phyloP scores from a whole-genome alignment of 768 basidiomycete genomes.

The Rhizopogon vulgaris region DNA sequence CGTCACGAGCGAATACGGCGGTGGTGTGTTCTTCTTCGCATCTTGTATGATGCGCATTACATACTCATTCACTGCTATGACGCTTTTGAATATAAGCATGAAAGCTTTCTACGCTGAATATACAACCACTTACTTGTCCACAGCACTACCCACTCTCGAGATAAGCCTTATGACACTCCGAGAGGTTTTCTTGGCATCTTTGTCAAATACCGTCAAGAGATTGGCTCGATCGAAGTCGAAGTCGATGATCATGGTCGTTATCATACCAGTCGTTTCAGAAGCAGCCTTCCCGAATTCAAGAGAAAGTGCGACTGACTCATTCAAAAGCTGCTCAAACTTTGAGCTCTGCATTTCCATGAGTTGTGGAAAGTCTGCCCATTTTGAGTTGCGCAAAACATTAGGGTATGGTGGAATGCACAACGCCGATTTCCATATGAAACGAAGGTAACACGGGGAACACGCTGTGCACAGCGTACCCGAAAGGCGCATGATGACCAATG shows the following conservation, averaged over 20 bases:
- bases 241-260: too few relatives aligned
- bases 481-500: slow-evolving; percentile 35
- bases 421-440: slow-evolving; percentile 43
- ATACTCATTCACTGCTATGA: slow-evolving; percentile 70
- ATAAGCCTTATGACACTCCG: slow-evolving; percentile 55
- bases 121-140: slow-evolving; percentile 53
- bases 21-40: slow-evolving; percentile 22
- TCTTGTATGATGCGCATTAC: slow-evolving; percentile 53
- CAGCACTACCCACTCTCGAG: slow-evolving; percentile 61
- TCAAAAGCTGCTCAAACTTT: slow-evolving; percentile 43
- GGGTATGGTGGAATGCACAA: slow-evolving; percentile 32
- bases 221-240: slow-evolving; percentile 31
- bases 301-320: too few relatives aligned
- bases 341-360: slow-evolving; percentile 56
- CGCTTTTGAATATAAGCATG: slow-evolving; percentile 29
- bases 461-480: slow-evolving; percentile 38
- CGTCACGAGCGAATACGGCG: slow-evolving; percentile 23
- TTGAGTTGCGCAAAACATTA: slow-evolving; percentile 13
- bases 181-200: slow-evolving; percentile 55
- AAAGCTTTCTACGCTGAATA: background rate
- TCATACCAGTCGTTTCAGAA: too few relatives aligned
- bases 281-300: too few relatives aligned
- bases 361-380: slow-evolving; percentile 55
- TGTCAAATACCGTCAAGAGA: slow-evolving; percentile 46
- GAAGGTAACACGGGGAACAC: slow-evolving; percentile 57